These are phyloP conservation scores for Sporothrix brasiliensis DNA, from an alignment of 2,329 filamentous ascomycete genomes.

Conservation along the genomic window DNA sequence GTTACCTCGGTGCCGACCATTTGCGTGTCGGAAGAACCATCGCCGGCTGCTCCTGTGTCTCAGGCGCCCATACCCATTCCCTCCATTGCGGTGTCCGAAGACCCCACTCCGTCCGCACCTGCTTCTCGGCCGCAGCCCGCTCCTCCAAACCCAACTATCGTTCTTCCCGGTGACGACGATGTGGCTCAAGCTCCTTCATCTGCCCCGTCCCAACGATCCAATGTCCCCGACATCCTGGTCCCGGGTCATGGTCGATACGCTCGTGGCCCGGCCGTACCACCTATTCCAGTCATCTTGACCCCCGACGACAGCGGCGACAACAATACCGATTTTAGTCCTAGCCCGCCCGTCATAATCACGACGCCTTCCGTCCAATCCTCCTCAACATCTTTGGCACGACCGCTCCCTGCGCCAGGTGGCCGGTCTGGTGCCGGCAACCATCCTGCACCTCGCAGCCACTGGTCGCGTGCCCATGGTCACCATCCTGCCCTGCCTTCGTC, in stretches of 20 bases:
- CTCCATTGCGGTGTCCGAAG: conserved; percentile 18
- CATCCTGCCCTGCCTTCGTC: conserved; percentile 3
- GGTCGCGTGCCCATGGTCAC: conserved; percentile 57
- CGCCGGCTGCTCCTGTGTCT: conserved; percentile 36
- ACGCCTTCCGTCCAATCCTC: neutral
- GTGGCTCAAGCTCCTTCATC: conserved; percentile 4
- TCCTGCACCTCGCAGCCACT: conserved; percentile 52
- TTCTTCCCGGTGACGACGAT: conserved; percentile 40
- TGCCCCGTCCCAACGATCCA: neutral
- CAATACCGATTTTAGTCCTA: neutral
- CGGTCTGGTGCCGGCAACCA: conserved; percentile 38
- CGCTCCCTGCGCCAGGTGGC: conserved; percentile 51
- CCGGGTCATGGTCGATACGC: neutral
- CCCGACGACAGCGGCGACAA: conserved; percentile 41
- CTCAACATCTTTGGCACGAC: conserved; percentile 44
- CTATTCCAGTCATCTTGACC: conserved; percentile 49
- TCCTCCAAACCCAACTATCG: conserved; percentile 47
- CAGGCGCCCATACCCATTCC: conserved; percentile 25
- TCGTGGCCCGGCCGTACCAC: conserved; percentile 34
- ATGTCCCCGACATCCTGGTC: neutral
- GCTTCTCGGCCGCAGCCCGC: conserved; percentile 39
- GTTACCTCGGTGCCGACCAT: conserved; percentile 34
- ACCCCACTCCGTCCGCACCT: conserved; percentile 32
- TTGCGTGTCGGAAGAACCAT: conserved; percentile 35
- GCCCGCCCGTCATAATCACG: neutral